A percentile compares a stretch with the other conserved stretches of the same genome.
Evolutionary conservation across 2,329 filamentous ascomycete species (phyloP).

Genomic region (Diaporthe helianthi): DNA sequence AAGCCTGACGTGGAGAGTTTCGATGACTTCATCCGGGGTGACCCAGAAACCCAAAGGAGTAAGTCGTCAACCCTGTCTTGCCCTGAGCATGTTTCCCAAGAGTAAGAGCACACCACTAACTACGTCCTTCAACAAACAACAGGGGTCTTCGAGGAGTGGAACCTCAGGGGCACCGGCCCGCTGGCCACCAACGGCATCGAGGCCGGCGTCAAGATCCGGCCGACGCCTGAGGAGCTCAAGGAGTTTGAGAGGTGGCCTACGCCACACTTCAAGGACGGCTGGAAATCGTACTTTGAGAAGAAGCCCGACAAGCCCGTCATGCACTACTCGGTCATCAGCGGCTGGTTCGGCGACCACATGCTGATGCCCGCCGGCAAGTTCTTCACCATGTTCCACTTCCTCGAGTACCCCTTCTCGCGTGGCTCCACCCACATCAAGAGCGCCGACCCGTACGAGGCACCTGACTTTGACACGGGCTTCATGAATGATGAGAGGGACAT

Average conservation of each 20-base stretch:
- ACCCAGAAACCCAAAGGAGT: slow-evolving; percentile 74
- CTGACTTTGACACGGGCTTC: slow-evolving; percentile 82
- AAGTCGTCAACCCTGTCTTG: slow-evolving; percentile 38
- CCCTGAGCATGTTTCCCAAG: too few relatives aligned
- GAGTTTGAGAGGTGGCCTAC: slow-evolving; percentile 77
- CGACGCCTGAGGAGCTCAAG: slow-evolving; percentile 70
- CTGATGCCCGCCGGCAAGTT: slow-evolving; percentile 76
- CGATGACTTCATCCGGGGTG: slow-evolving; percentile 79
- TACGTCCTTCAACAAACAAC: rapidly evolving
- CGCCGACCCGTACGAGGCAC: slow-evolving; percentile 75
- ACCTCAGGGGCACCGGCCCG: slow-evolving; percentile 78
- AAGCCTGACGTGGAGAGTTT: slow-evolving; percentile 80
- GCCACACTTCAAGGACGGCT: slow-evolving; percentile 75
- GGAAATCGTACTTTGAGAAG: slow-evolving; percentile 83
- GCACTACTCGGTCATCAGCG: slow-evolving; percentile 81
- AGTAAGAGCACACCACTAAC: slow-evolving; percentile 22
- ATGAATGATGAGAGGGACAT: slow-evolving; percentile 88
- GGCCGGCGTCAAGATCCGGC: slow-evolving; percentile 79
- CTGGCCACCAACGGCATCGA: slow-evolving; percentile 82
- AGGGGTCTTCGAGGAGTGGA: slow-evolving; percentile 79
- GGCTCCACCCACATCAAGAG: slow-evolving; percentile 74
- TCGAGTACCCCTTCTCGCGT: slow-evolving; percentile 79
- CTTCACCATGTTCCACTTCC: slow-evolving; percentile 85
- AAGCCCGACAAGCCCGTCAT: slow-evolving; percentile 88
- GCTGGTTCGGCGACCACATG: slow-evolving; percentile 69